Evolutionary conservation across 495 filamentous ascomycete genomes (phyloP), one percentile per base, ranked within the genome.

Genomic region (Stereocaulon alpinum): DNA sequence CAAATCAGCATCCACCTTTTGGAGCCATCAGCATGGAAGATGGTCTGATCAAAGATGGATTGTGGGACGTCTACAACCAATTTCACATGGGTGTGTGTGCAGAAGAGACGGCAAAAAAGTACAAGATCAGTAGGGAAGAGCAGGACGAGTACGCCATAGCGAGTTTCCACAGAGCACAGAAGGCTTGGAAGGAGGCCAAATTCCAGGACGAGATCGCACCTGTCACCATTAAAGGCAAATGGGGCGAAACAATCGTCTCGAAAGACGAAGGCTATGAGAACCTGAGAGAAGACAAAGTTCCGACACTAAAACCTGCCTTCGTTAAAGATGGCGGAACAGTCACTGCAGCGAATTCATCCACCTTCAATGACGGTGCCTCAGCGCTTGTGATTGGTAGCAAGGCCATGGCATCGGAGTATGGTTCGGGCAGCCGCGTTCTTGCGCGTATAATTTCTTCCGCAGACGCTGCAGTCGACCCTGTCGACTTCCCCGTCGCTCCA

Each of bases 41-140:
- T 69, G 93, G 93, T 4, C 72, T 98, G 66, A 87, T 96, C 66
- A 95, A 91, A 71, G 93, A 98, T 68, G 93, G 93, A 10, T 75
- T 98, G 42, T 95, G 90, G 81, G 93, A 98, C 73, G 91, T 96
- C 24, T 98, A 96, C 71, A 88, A 95, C 70, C 79, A 95, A 67
- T 85, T 96, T 67, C 92, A 96, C 69, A 98, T 98, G 93, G 93
- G 93, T 9, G 87, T 91, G 59, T 98, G 93, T 67, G 93, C 92
- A n/a, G 93, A 98, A 76, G 85, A 86, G 58, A 95, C 91, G 14
- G 92, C 89, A 5, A 93, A 92, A 77, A 92, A 94, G 63, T 80
- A 88, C 67, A 73, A 81, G 0, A 81, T 98, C 53, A 83, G 85
- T 1, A 77, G 93, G 15, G 84, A 93, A 67, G 83, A 83, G 62